Evolutionary conservation across 495 filamentous ascomycete species (phyloP), one percentile per base, ranked within the genome.

Genomic region (Penicillium canariense): DNA sequence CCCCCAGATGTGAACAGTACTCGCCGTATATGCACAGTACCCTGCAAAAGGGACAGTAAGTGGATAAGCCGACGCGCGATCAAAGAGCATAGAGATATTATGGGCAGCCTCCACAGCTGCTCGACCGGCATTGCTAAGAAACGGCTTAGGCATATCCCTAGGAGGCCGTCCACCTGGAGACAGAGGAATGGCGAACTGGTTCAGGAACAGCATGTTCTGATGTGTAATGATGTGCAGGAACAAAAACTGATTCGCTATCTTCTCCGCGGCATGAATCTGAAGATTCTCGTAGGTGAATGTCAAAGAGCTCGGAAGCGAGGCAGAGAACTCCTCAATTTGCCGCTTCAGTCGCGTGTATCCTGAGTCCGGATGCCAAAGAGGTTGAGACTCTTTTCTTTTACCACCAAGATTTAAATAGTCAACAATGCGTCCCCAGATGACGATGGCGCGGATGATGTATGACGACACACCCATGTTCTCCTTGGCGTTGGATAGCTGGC

Each of bases 401-500:
- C 92, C 93, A 23, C 94, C 91, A 55, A 96, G 84, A 62, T 96
- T 97, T 49, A 96, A 69, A 65, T 96, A 96, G 49, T 86, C 87
- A 56, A 96, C 89, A 47, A 97, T 86, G 31, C 85, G 85, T 11
- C 94, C 93, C 90, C 91, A 98, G 39, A 96, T 74, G 4, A 89
- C 84, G 36, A 97, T 87, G 11, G 86, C 81, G 28, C 90, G 87
- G 48, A 96, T 87, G 71, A 96, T 90, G 65, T 94, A 97, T 9
- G 93, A 90, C 1, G 90, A 87, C 2, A 96, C 89, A 2, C 94
- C 94, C 92, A 97, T 96, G 62, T 96, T 96, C 5, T 87, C 86
- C 55, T 76, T 83, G 3, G 89, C 81, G 50, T 90, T 81, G 17
- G 80, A 79, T n/a, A 85, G 54, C 52, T 87, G 81, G 7, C 80